Conservation (phyloP, 495 filamentous ascomycete species). For the Ascodesmis nigricans region DNA sequence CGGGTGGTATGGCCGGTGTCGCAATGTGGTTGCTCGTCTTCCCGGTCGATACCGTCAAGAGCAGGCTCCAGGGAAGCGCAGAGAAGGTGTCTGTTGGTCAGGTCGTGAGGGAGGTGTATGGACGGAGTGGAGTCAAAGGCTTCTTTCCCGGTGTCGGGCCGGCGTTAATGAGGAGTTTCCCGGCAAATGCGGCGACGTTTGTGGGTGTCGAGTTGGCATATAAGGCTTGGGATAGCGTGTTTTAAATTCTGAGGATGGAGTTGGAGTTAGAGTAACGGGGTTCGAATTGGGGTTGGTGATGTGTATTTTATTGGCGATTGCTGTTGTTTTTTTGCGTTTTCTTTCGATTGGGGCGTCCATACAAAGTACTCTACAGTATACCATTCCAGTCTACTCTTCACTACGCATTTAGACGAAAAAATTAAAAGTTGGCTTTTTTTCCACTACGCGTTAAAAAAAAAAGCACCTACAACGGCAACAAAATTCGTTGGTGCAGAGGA, state of each 20-base stretch:
- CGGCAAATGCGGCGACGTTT: conserved; percentile 62
- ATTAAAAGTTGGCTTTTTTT: background rate
- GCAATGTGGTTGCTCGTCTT: conserved; percentile 99
- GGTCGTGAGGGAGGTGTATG: conserved; percentile 56
- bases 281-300: background rate
- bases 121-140: conserved; percentile 59
- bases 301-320: conserved; percentile 8
- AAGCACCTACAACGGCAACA: no score
- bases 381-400: no score
- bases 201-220: conserved; percentile 64
- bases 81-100: conserved; percentile 66
- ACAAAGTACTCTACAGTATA: no score
- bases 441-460: no score
- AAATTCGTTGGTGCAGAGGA: no score
- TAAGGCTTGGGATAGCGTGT: conserved; percentile 56
- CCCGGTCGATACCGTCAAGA: conserved; percentile 93
- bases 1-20: conserved; percentile 75
- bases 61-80: conserved; percentile 72
- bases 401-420: background rate
- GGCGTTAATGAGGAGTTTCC: conserved; percentile 76
- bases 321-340: background rate
- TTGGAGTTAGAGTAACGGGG: background rate
- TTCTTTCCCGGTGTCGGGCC: conserved; percentile 97
- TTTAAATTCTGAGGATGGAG: no score
- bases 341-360: no score